Base-by-base conservation (phyloP, 2,329 filamentous ascomycete genomes). In the Diaporthe sp. region DNA sequence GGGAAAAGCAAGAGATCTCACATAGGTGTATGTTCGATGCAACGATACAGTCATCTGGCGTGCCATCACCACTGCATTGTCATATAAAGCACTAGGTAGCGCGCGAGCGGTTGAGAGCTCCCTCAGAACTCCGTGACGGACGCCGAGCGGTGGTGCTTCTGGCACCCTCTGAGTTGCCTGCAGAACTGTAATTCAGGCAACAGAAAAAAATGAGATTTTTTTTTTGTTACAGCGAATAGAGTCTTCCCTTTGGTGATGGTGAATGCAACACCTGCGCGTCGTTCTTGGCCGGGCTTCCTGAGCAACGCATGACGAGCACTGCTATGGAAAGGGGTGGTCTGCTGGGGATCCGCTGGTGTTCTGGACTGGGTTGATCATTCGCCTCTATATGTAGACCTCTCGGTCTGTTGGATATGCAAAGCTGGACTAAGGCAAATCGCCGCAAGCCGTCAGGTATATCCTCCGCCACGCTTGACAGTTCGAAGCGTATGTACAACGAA, bases 401-500 rank as follows among this genome's bases (percentile, higher is more conserved):
- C 25, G 57, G 39, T 31, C 37, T 46, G 39, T 61, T 51, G 53
- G 57, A 59, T 76, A 57, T 49, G 62, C 42, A 59, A 73, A 65
- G 39, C 28, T 53, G 39, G 59, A 53, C 53, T 22, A 57, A 58
- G 37, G 69, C 58, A 73, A 65, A 28, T 55, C 49, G 58, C 49
- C 71, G 17, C 42, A 51, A 22, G 59, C 49, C 37, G 53, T 42
- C 72, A 74, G 72, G 37, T 57, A 59, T 57, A 59, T 46, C 31
- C 61, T 49, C 44, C 59, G 31, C 51, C 31, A 31, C 62, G 58
- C 57, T 59, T 68, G 46, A n/a, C 22, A 61, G 39, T 39, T 59
- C 31, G 53, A 61, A 37, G 69, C 69, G 59, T 65, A 67, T 68
- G 34, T 44, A 58, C 59, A 73, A 61, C 59, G 71, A 73, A 65